A percentile compares a stretch with the other conserved stretches of the same genome.
Conservation (phyloP, 305 asterid genomes). For the Rubia occidens region DNA sequence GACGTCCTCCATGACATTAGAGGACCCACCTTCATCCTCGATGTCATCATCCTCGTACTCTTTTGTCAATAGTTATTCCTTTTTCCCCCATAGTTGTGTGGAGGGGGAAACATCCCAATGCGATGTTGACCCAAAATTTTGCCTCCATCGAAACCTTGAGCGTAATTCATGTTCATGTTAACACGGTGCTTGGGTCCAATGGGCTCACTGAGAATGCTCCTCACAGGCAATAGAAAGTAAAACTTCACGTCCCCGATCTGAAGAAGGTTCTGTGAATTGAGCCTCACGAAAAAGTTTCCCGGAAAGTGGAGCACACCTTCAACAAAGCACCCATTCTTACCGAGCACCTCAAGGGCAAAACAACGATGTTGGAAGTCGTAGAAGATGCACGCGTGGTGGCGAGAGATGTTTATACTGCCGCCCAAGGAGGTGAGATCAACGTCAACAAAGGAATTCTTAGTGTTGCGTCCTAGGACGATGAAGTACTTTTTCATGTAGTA, state of each 20-base stretch:
- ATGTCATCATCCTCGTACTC: slow-evolving; percentile 53
- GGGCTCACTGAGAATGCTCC: slow-evolving; percentile 78
- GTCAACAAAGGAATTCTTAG: slow-evolving; percentile 89
- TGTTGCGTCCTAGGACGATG: slow-evolving; percentile 84
- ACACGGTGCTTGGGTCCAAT: slow-evolving; percentile 51
- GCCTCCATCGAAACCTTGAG: slow-evolving; percentile 15
- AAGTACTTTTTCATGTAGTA: slow-evolving; percentile 97
- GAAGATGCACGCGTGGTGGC: slow-evolving; percentile 94
- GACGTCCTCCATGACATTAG: slow-evolving; percentile 13
- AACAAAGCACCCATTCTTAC: slow-evolving; percentile 88
- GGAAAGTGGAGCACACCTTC: slow-evolving; percentile 87
- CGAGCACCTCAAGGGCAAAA: slow-evolving; percentile 87
- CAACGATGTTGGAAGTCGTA: slow-evolving; percentile 94
- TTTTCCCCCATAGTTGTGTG: slow-evolving; percentile 43
- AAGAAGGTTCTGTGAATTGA: slow-evolving; percentile 86
- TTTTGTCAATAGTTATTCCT: slow-evolving; percentile 48
- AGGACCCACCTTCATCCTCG: slow-evolving; percentile 29
- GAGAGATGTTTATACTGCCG: slow-evolving; percentile 96
- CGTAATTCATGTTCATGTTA: slow-evolving; percentile 26
- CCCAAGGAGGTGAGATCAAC: slow-evolving; percentile 93
- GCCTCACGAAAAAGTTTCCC: slow-evolving; percentile 74
- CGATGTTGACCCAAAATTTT: slow-evolving; percentile 5
- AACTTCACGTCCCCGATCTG: slow-evolving; percentile 91
- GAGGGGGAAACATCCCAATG: slow-evolving; percentile 38
- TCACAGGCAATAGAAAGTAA: slow-evolving; percentile 67